Evolutionary conservation across 768 basidiomycete species (phyloP).

Genomic region (Tulasnella sp.): DNA sequence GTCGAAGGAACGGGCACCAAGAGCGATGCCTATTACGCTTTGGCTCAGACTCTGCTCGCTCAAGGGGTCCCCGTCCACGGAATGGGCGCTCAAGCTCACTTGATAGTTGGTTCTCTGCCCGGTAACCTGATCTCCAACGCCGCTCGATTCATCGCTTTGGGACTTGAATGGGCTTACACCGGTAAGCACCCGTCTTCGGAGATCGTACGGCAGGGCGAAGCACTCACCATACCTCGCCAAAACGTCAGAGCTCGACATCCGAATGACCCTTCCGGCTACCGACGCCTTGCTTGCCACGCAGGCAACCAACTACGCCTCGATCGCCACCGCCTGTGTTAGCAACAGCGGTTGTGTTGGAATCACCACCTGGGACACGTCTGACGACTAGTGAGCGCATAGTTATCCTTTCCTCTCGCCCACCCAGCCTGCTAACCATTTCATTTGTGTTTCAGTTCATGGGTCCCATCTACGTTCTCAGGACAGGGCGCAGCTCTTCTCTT

Average conservation of each 20-base stretch:
- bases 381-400: slow-evolving; percentile 33
- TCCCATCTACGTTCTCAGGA: slow-evolving; percentile 40
- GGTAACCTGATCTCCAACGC: slow-evolving; percentile 47
- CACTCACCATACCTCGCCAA: too few species aligned
- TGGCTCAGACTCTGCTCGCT: slow-evolving; percentile 49
- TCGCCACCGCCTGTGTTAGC: slow-evolving; percentile 51
- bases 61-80: slow-evolving; percentile 57
- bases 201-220: too few species aligned
- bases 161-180: slow-evolving; percentile 65
- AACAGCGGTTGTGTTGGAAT: slow-evolving; percentile 22
- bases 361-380: slow-evolving; percentile 47
- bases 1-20: slow-evolving; percentile 43
- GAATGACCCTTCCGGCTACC: slow-evolving; percentile 56
- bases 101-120: slow-evolving; percentile 16
- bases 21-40: slow-evolving; percentile 53
- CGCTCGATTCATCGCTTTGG: slow-evolving; percentile 53
- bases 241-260: slow-evolving; percentile 54
- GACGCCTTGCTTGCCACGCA: slow-evolving; percentile 52
- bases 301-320: slow-evolving; percentile 53
- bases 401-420: background rate
- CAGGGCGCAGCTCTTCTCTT: slow-evolving; percentile 28
- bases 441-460: slow-evolving; percentile 34
- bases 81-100: slow-evolving; percentile 48
- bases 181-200: background rate
- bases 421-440: too few species aligned